Conservation (phyloP, 2,329 filamentous ascomycete species). For the Monosporascus sp. region DNA sequence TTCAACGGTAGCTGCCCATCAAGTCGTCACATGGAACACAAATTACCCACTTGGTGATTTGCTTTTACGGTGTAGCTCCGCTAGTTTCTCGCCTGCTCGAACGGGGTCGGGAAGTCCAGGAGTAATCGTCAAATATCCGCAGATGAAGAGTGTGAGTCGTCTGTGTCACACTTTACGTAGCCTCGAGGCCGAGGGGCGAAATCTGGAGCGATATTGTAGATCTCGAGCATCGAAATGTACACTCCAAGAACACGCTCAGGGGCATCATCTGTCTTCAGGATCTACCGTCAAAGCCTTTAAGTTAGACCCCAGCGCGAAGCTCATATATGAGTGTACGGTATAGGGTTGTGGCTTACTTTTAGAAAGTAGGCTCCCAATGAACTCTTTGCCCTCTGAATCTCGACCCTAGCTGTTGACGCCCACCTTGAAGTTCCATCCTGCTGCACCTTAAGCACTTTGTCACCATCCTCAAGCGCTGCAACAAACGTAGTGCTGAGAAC, state of each 20-base stretch:
- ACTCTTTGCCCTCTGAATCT: background rate
- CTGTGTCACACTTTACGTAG: slow-evolving; percentile 1
- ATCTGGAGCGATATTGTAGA: slow-evolving; percentile 6
- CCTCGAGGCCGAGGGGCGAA: slow-evolving; percentile 9
- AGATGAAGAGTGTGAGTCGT: slow-evolving; percentile 10
- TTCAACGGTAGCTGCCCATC: slow-evolving; percentile 9
- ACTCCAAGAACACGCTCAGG: slow-evolving; percentile 9
- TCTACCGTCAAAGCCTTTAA: background rate
- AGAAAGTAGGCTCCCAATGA: slow-evolving; percentile 5
- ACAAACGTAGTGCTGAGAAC: background rate
- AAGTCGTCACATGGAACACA: slow-evolving; percentile 12
- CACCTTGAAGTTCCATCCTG: slow-evolving; percentile 3
- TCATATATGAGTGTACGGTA: no score
- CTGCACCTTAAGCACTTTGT: slow-evolving; percentile 2
- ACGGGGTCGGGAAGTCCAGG: slow-evolving; percentile 10
- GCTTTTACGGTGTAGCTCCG: slow-evolving; percentile 15
- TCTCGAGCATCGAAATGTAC: slow-evolving; percentile 8
- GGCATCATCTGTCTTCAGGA: slow-evolving; percentile 3
- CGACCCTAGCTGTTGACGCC: slow-evolving; percentile 4
- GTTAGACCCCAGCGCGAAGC: no score
- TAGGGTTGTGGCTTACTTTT: slow-evolving; percentile 1
- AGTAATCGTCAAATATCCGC: slow-evolving; percentile 8
- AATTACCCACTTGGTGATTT: slow-evolving; percentile 17
- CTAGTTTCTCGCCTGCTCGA: slow-evolving; percentile 11
- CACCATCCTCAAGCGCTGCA: slow-evolving; percentile 3